Evolutionary conservation across 2,329 filamentous ascomycete genomes (phyloP), one percentile per base, ranked within the genome.

Genomic region (Cordyceps farinosa): DNA sequence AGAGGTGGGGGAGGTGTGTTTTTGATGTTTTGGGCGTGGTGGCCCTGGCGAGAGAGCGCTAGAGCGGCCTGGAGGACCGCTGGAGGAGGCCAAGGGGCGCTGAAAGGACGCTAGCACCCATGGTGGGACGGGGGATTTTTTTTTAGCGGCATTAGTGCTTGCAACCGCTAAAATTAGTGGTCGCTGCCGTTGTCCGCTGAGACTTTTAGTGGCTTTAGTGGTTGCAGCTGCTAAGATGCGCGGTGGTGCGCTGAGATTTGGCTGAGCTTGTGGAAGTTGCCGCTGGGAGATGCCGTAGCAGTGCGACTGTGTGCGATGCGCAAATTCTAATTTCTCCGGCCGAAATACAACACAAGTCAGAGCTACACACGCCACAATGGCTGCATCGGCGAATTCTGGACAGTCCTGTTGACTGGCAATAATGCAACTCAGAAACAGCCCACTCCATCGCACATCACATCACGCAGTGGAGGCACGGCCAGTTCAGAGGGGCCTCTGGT

Each of bases 1-100:
- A 51, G 34, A 36, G 57, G 47, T 60, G 57, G 57, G 57, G 57
- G 57, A 52, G 57, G 36, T 38, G 45, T 60, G 45, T 51, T 60
- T 60, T 60, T 60, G 45, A 52, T 42, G 36, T 60, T 60, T 52
- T 60, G 44, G 47, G 57, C 17, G 57, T 52, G 52, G 45, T 47
- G n/a, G 10, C 15, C 11, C n/a, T 45, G 15, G 15, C n/a, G 3
- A 17, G 32, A 38, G n/a, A 27, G 30, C 44, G n/a, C 42, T 48
- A 47, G 30, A 58, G 22, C 2, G 11, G n/a, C 4, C 22, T 44
- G 38, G 29, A 22, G 17, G 17, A 42, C 36, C 52, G 4, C 27
- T 55, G 11, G 1, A 34, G 52, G 34, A 55, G 11, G 52, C 15
- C 32, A 30, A 30, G 45, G 45, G 22, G 40, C 27, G 17, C 53